Conservation (phyloP, 179 eudicot genomes). For the Drosera spatulata region DNA sequence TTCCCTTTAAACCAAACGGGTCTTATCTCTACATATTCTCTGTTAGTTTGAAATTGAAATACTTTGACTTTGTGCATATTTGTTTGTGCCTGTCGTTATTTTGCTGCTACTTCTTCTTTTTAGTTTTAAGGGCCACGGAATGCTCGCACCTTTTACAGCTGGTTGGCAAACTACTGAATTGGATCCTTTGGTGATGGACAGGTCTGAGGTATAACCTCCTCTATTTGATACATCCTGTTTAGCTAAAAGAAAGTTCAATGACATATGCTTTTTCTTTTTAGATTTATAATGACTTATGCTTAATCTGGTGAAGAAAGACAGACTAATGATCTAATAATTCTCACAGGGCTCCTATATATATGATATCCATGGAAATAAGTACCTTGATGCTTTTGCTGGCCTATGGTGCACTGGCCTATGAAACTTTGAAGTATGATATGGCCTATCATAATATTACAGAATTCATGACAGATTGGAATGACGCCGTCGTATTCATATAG, state of each 20-base stretch:
- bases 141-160: conserved; percentile 97
- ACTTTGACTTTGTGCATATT: too few species aligned
- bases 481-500: too few species aligned
- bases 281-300: too few species aligned
- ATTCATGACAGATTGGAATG: too few species aligned
- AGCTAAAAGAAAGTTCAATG: neutral
- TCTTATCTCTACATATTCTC: neutral
- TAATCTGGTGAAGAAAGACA: neutral
- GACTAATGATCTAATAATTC: neutral
- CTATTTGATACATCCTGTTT: neutral
- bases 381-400: conserved; percentile 94
- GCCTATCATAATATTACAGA: too few species aligned
- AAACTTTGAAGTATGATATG: too few species aligned
- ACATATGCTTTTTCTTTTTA: too few species aligned
- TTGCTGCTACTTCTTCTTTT: conserved; percentile 2
- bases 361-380: conserved; percentile 68
- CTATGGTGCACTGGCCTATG: conserved; percentile 93
- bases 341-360: conserved; percentile 77
- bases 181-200: conserved; percentile 70
- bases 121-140: conserved; percentile 80
- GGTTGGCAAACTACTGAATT: conserved; percentile 80
- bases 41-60: too few species aligned
- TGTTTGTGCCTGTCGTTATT: neutral
- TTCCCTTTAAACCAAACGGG: neutral
- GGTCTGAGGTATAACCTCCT: conserved; percentile 57